These are phyloP conservation scores for Lithohypha guttulata DNA, from an alignment of 2,329 filamentous ascomycete genomes.

Conservation along the genomic window DNA sequence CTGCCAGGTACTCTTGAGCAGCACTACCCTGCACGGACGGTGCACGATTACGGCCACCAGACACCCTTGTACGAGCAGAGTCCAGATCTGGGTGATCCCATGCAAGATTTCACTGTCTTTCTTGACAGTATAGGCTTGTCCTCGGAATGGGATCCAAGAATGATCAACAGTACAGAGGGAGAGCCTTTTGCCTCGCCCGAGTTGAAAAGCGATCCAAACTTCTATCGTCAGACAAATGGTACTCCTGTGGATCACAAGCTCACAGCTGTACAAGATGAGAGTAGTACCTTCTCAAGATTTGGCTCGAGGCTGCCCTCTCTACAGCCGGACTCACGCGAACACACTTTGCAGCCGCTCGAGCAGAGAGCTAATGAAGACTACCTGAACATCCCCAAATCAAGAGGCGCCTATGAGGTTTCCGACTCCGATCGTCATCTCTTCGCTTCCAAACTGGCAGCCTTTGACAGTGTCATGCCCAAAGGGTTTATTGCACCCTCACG, in stretches of 20 bases:
- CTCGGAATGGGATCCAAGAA: slow-evolving; percentile 39
- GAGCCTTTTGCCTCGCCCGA: slow-evolving; percentile 27
- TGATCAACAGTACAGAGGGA: slow-evolving; percentile 26
- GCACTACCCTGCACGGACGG: slow-evolving; percentile 20
- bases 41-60: slow-evolving; percentile 19
- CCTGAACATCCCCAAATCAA: slow-evolving; percentile 24
- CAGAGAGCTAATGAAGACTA: slow-evolving; percentile 34
- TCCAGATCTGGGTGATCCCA: slow-evolving; percentile 37
- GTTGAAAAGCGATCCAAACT: slow-evolving; percentile 27
- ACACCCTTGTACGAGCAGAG: slow-evolving; percentile 31
- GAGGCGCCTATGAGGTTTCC: slow-evolving; percentile 37
- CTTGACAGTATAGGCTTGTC: slow-evolving; percentile 40
- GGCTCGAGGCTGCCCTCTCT: slow-evolving; percentile 38
- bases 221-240: slow-evolving; percentile 29
- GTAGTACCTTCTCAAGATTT: slow-evolving; percentile 38
- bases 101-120: slow-evolving; percentile 40
- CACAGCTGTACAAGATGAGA: slow-evolving; percentile 28
- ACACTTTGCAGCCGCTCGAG: slow-evolving; percentile 24
- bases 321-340: slow-evolving; percentile 36
- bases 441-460: slow-evolving; percentile 35
- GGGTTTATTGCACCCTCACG: slow-evolving; percentile 39
- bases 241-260: slow-evolving; percentile 32
- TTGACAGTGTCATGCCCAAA: slow-evolving; percentile 36
- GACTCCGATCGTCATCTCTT: slow-evolving; percentile 37
- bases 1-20: slow-evolving; percentile 17